Evolutionary conservation across 2,329 filamentous ascomycete genomes (phyloP).

Genomic region (Daldinia sp.): DNA sequence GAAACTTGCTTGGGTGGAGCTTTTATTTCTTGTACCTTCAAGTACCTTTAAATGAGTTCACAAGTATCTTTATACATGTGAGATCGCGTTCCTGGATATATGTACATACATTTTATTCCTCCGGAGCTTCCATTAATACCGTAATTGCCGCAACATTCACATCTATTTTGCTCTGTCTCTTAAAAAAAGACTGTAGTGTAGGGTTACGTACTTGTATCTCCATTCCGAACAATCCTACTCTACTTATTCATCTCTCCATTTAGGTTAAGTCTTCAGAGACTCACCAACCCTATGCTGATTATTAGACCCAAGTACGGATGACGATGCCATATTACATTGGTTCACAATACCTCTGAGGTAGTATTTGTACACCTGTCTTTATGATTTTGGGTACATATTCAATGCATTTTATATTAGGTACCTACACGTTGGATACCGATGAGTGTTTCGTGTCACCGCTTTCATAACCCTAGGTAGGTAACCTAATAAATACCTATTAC

Average conservation of each 20-base stretch:
- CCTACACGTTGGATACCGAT: neutral
- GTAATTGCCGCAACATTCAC: constrained; percentile 4
- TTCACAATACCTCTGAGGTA: constrained; percentile 1
- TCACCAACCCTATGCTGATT: neutral
- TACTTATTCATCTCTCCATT: neutral
- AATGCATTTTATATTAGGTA: no score
- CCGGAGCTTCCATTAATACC: constrained; percentile 10
- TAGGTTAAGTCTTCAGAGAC: neutral
- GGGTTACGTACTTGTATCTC: neutral
- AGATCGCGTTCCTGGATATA: constrained; percentile 13
- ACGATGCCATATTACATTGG: neutral
- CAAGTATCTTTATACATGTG: constrained; percentile 21
- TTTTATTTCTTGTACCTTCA: constrained; percentile 19
- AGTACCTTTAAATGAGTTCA: constrained; percentile 13
- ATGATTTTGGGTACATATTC: neutral
- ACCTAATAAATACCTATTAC: neutral
- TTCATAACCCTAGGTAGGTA: constrained; percentile 13
- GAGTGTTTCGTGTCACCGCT: constrained; percentile 29
- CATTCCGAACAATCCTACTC: constrained; percentile 1
- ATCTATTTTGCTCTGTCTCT: constrained; percentile 1
- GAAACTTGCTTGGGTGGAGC: constrained; percentile 12
- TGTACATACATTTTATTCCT: constrained; percentile 6
- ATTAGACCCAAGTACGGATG: neutral
- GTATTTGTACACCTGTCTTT: constrained; percentile 3
- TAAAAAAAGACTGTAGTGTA: neutral